A percentile compares a stretch with the other conserved stretches of the same genome.
Evolutionary conservation across 2,329 filamentous ascomycete genomes (phyloP).

Genomic region (Didymella lethalis): DNA sequence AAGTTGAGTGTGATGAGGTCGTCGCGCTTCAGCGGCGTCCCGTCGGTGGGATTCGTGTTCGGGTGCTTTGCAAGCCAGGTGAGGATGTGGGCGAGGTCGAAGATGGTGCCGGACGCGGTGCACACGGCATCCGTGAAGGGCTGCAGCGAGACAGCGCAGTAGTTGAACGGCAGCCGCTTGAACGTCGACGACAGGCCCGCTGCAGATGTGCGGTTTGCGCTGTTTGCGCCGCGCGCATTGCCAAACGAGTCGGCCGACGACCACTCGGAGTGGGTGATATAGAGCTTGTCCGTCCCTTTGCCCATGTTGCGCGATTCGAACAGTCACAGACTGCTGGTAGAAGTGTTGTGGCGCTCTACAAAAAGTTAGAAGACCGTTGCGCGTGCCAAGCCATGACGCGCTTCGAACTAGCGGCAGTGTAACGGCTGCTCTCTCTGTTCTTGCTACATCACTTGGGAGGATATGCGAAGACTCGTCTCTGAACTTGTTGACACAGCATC

Average conservation of each 20-base stretch:
- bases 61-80: constrained; percentile 95
- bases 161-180: constrained; percentile 94
- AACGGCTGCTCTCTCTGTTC: background rate
- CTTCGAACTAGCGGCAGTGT: constrained; percentile 3
- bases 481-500: too few species aligned
- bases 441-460: too few species aligned
- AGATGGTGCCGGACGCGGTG: constrained; percentile 84
- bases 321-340: constrained; percentile 8
- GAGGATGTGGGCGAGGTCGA: constrained; percentile 92
- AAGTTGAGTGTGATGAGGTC: constrained; percentile 93
- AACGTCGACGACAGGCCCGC: constrained; percentile 68
- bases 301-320: constrained; percentile 38
- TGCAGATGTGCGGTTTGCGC: constrained; percentile 61
- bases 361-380: constrained; percentile 15
- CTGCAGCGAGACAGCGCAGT: constrained; percentile 93
- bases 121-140: constrained; percentile 96
- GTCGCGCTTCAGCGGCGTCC: constrained; percentile 76
- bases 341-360: constrained; percentile 4
- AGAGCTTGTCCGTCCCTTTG: constrained; percentile 54
- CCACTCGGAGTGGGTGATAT: constrained; percentile 98
- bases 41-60: constrained; percentile 88
- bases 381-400: constrained; percentile 24
- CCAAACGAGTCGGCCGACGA: constrained; percentile 88
- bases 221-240: constrained; percentile 75
- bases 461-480: too few species aligned